Conservation (phyloP, 805 yeast species). For the Torulaspora franciscae region DNA sequence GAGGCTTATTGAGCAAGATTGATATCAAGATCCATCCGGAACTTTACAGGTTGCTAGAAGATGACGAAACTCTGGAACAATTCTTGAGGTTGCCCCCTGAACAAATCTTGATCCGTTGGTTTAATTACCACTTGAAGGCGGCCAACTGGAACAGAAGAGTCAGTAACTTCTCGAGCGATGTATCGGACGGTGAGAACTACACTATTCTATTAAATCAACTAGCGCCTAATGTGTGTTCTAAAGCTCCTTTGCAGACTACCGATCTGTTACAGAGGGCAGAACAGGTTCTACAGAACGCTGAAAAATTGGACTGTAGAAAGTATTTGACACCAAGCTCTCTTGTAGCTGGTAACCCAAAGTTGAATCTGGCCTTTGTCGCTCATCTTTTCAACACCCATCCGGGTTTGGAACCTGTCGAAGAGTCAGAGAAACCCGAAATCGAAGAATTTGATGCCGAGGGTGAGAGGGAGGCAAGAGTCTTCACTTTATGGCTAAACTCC, state of each 20-base stretch:
- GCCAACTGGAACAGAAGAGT: conserved; percentile 89
- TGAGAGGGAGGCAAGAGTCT: conserved; percentile 97
- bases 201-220: conserved; percentile 85
- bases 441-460: conserved; percentile 99
- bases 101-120: conserved; percentile 94
- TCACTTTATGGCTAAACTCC: conserved; percentile 95
- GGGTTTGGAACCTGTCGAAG: conserved; percentile 93
- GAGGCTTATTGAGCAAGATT: conserved; percentile 90
- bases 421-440: conserved; percentile 83
- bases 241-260: conserved; percentile 69
- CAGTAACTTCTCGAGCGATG: conserved; percentile 78
- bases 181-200: conserved; percentile 92
- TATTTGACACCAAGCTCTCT: conserved; percentile 89
- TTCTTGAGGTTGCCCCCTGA: conserved; percentile 96
- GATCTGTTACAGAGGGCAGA: conserved; percentile 83
- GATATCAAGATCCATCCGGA: conserved; percentile 97
- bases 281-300: conserved; percentile 80
- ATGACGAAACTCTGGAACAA: conserved; percentile 95
- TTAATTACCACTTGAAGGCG: conserved; percentile 90
- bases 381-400: conserved; percentile 95
- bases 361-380: conserved; percentile 95
- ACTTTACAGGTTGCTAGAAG: conserved; percentile 87
- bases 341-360: conserved; percentile 93
- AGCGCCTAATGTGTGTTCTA: conserved; percentile 76
- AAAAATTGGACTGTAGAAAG: conserved; percentile 85